Evolutionary conservation across 2,329 filamentous ascomycete species (phyloP).

Genomic region (Grosmannia clavigera): DNA sequence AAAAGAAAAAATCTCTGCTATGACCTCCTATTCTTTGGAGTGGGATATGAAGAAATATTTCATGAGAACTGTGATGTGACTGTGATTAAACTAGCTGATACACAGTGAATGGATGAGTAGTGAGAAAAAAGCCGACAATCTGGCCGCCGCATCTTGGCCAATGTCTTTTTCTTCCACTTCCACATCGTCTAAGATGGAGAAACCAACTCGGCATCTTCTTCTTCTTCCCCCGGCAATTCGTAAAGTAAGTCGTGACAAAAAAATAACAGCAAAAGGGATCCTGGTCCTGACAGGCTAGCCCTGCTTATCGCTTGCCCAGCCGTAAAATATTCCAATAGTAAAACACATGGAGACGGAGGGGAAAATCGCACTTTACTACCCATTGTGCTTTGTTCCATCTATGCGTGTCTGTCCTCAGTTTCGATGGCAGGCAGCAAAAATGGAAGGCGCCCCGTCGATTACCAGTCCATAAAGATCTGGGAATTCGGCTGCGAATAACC

Average conservation of each 20-base stretch:
- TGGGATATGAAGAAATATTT: background rate
- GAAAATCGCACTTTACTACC: background rate
- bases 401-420: background rate
- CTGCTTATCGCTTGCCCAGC: background rate
- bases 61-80: background rate
- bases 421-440: background rate
- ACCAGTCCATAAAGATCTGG: conserved; percentile 25
- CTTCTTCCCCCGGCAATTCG: background rate
- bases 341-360: background rate
- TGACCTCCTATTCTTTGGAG: background rate
- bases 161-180: background rate
- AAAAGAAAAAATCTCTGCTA: too few relatives aligned
- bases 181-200: background rate
- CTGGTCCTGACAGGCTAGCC: background rate
- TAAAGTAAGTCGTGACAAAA: background rate
- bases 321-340: background rate
- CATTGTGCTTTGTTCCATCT: background rate
- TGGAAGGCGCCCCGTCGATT: background rate
- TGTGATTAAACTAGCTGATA: background rate
- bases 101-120: conserved; percentile 1
- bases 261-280: background rate
- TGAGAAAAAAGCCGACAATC: background rate
- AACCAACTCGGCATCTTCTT: background rate
- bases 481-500: conserved; percentile 41
- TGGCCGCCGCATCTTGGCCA: background rate